Evolutionary conservation across 2,329 filamentous ascomycete species (phyloP), one percentile per base, ranked within the genome.

Genomic region (Clarireedia hainanense): DNA sequence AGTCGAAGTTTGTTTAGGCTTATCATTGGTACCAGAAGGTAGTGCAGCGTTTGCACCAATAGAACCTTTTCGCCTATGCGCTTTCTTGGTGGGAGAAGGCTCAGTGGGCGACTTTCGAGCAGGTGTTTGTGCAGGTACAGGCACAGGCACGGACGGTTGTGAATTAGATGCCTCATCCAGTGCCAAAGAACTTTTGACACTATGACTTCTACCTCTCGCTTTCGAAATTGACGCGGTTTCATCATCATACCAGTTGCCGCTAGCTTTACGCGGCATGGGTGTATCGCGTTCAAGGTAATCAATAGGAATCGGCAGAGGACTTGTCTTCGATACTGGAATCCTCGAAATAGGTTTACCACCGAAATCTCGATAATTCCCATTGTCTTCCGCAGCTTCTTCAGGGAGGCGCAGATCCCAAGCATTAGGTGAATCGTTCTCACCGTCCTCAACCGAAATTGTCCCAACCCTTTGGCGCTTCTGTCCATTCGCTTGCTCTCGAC

Each of bases 301-400:
- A 51, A 80, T 71, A 2, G 88, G 81, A 57, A 95, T 85, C 10
- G 91, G 90, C 20, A 83, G 80, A 2, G 88, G 87, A 68, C 89
- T 96, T 14, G 80, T 75, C 65, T 89, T 91, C 30, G 90, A 84
- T 39, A 97, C 79, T 1, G 94, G 94, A 68, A 99, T 96, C 53
- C 89, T 84, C 46, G 92, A 96, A 74, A 73, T 81, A 74, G 76
- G 80, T 72, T 79, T 86, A 62, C 64, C 80, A 72, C 72, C 80
- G 66, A 73, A 71, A 63, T 76, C 70, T 65, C 76, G 80, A 61
- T 81, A 83, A 48, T 75, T 74, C 42, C 73, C 74, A 67, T 80
- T 71, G 69, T 80, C 76, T 64, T 82, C 75, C 46, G 86, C 84
- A 59, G 89, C 86, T 68, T 96, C 91, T 63, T 91, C 88, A 2